A percentile compares a stretch with the other conserved stretches of the same genome.
These are phyloP conservation scores for Fraxinus cuspidata DNA, from an alignment of 257 asterid species.

Conservation along the genomic window DNA sequence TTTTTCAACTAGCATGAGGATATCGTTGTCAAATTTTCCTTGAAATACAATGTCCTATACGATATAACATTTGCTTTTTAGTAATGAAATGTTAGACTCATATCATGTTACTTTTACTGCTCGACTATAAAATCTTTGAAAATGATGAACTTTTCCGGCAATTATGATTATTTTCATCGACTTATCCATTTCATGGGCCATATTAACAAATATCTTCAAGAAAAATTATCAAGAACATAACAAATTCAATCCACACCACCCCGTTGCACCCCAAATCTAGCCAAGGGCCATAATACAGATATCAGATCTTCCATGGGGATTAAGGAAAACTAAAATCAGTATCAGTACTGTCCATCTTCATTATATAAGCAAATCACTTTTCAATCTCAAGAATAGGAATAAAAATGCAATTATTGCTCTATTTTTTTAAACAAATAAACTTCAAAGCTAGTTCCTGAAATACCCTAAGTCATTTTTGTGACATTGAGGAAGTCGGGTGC, in stretches of 20 bases:
- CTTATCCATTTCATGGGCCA: not conserved
- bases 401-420: not conserved
- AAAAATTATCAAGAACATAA: not conserved
- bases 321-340: not conserved
- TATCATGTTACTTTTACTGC: no score
- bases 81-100: not conserved
- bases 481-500: not conserved
- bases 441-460: not conserved
- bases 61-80: no score
- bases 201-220: not conserved
- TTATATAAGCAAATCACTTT: not conserved
- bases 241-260: not conserved
- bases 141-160: no score
- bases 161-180: no score
- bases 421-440: not conserved
- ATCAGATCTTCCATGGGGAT: not conserved
- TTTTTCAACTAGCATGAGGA: no score
- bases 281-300: not conserved
- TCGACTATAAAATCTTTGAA: no score
- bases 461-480: not conserved
- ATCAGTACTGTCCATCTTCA: not conserved
- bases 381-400: not conserved
- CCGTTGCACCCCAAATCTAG: not conserved
- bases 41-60: no score
- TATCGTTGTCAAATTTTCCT: no score